These are phyloP conservation scores for Coemansia furcata DNA, from an alignment of 192 early-diverging fungal genomes.

Conservation along the genomic window DNA sequence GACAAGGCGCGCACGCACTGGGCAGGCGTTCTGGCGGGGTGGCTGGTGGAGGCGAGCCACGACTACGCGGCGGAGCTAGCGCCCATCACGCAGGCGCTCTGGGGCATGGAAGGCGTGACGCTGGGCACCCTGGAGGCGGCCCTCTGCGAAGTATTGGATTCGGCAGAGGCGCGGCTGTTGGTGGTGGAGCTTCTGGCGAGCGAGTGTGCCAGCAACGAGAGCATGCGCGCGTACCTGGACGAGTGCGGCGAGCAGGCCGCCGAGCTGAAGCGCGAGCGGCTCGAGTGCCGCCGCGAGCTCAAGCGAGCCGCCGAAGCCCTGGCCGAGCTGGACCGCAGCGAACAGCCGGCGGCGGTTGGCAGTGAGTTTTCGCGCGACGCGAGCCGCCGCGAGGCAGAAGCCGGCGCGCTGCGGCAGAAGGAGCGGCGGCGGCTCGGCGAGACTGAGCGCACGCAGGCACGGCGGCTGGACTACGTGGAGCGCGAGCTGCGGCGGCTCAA, in stretches of 20 bases:
- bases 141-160: slow-evolving; percentile 6
- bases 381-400: slow-evolving; percentile 37
- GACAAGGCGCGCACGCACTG: slow-evolving; percentile 16
- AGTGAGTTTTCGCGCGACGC: slow-evolving; percentile 21
- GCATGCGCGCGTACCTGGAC: slow-evolving; percentile 67
- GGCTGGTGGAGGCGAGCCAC: slow-evolving; percentile 36
- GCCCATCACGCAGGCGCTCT: slow-evolving; percentile 41
- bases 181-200: slow-evolving; percentile 65
- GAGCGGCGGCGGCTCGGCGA: slow-evolving; percentile 49
- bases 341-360: slow-evolving; percentile 3
- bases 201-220: slow-evolving; percentile 58
- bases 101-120: slow-evolving; percentile 9
- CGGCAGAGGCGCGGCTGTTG: slow-evolving; percentile 53
- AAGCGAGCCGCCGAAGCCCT: slow-evolving; percentile 53
- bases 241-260: slow-evolving; percentile 66
- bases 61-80: slow-evolving; percentile 30
- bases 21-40: slow-evolving; percentile 33
- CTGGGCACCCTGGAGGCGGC: not conserved
- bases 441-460: slow-evolving; percentile 26
- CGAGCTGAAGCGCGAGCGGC: slow-evolving; percentile 71
- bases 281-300: slow-evolving; percentile 66
- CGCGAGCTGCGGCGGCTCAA: slow-evolving; percentile 63
- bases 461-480: slow-evolving; percentile 63
- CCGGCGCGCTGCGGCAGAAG: slow-evolving; percentile 41
- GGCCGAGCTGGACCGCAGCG: slow-evolving; percentile 49